These are phyloP conservation scores for Corylus avellana DNA, from an alignment of 306 rosid genomes.

Conservation along the genomic window DNA sequence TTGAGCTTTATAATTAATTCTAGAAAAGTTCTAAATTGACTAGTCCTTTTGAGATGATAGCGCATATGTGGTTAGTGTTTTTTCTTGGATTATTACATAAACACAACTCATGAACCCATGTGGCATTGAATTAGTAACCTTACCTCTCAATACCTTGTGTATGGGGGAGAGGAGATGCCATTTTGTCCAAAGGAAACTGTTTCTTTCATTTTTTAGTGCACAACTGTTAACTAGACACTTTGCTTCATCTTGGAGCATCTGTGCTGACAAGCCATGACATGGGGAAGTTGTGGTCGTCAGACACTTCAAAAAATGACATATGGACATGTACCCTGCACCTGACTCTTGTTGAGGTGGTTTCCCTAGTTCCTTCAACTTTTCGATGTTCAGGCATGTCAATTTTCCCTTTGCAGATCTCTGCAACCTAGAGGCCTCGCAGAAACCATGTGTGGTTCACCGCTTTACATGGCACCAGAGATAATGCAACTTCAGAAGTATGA, in stretches of 20 bases:
- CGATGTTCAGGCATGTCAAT: conserved; percentile 19
- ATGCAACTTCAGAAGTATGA: conserved; percentile 99
- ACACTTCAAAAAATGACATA: background rate
- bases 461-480: conserved; percentile 99
- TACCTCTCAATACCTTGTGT: background rate
- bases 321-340: background rate
- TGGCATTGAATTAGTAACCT: background rate
- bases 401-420: conserved; percentile 68
- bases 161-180: background rate
- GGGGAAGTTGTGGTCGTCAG: background rate
- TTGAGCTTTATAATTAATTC: too few relatives aligned
- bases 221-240: background rate
- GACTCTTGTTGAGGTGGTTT: conserved; percentile 7
- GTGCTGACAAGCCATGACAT: conserved; percentile 2
- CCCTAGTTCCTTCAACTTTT: background rate
- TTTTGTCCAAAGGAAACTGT: background rate
- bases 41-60: too few relatives aligned
- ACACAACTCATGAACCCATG: background rate
- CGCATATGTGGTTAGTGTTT: too few relatives aligned
- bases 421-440: conserved; percentile 97
- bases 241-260: background rate
- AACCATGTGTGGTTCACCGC: conserved; percentile 99
- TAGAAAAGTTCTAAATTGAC: too few relatives aligned
- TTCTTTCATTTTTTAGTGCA: background rate
- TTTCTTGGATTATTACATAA: background rate